phyloP scores from a whole-genome alignment of 371 early-diverging fungal genomes.

The Mortierella sp. region DNA sequence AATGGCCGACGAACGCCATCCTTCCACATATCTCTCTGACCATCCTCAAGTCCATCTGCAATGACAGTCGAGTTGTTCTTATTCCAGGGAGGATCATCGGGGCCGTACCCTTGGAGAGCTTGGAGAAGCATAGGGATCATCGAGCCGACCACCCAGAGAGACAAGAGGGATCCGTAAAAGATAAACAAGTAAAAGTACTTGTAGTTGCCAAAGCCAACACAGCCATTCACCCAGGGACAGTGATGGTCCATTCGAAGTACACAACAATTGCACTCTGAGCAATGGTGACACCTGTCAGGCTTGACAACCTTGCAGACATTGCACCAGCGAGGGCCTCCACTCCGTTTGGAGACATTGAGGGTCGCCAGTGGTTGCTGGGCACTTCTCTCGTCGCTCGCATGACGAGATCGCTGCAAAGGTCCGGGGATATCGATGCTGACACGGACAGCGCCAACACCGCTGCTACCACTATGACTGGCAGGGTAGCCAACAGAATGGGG shows the following conservation, averaged over 20 bases:
- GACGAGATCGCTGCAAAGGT: neutral
- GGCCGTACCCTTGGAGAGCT: slow-evolving; percentile 19
- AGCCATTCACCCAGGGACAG: slow-evolving; percentile 81
- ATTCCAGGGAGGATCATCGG: neutral
- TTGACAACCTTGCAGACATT: slow-evolving; percentile 71
- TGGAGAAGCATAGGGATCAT: slow-evolving; percentile 48
- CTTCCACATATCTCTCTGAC: neutral
- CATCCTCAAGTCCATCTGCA: neutral
- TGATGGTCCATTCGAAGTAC: slow-evolving; percentile 80
- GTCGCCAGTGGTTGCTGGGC: slow-evolving; percentile 52
- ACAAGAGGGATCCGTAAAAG: slow-evolving; percentile 70
- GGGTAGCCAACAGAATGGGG: slow-evolving; percentile 6
- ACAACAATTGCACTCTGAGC: slow-evolving; percentile 89
- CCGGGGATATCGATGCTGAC: slow-evolving; percentile 9
- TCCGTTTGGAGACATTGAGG: slow-evolving; percentile 60
- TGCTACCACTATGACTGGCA: neutral
- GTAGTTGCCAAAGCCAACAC: slow-evolving; percentile 87
- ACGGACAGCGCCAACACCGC: neutral
- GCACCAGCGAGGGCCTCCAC: slow-evolving; percentile 69
- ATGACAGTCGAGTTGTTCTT: neutral
- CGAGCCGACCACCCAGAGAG: slow-evolving; percentile 67
- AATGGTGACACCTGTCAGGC: slow-evolving; percentile 95
- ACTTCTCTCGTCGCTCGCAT: slow-evolving; percentile 8
- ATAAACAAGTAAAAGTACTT: slow-evolving; percentile 87
- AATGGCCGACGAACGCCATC: neutral